A percentile compares a stretch with the other conserved stretches of the same genome.
These are phyloP conservation scores for Fusarium sp. DNA, from an alignment of 2,329 filamentous ascomycete genomes.

Conservation along the genomic window DNA sequence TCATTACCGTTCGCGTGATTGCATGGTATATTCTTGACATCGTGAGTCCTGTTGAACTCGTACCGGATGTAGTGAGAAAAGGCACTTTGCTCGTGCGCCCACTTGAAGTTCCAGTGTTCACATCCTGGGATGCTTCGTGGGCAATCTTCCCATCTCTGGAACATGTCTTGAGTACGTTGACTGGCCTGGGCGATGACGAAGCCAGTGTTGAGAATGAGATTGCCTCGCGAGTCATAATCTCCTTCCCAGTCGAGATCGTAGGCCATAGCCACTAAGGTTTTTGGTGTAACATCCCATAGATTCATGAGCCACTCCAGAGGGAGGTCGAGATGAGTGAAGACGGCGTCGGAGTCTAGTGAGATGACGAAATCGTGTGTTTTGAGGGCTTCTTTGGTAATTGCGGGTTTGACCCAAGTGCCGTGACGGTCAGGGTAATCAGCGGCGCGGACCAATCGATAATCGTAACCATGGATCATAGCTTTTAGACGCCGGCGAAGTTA, in stretches of 20 bases:
- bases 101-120: slow-evolving; percentile 13
- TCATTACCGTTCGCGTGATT: slow-evolving; percentile 23
- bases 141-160: slow-evolving; percentile 32
- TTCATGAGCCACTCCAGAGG: slow-evolving; percentile 64
- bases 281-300: slow-evolving; percentile 58
- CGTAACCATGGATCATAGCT: slow-evolving; percentile 62
- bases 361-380: slow-evolving; percentile 57
- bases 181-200: slow-evolving; percentile 44
- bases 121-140: slow-evolving; percentile 18
- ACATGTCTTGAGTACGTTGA: slow-evolving; percentile 43
- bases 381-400: slow-evolving; percentile 56
- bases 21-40: slow-evolving; percentile 15
- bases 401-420: slow-evolving; percentile 62
- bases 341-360: slow-evolving; percentile 61
- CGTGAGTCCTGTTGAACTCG: slow-evolving; percentile 15
- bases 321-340: slow-evolving; percentile 59
- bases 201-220: slow-evolving; percentile 45
- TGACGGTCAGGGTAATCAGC: slow-evolving; percentile 57
- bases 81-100: slow-evolving; percentile 18
- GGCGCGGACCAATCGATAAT: slow-evolving; percentile 62
- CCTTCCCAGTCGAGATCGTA: slow-evolving; percentile 57
- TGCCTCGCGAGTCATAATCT: slow-evolving; percentile 53
- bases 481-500: not conserved
- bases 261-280: slow-evolving; percentile 61
- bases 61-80: slow-evolving; percentile 30